A percentile compares a stretch with the other conserved stretches of the same genome.
Conservation (phyloP, 257 asterid genomes). For the Nicotiana attenuata region DNA sequence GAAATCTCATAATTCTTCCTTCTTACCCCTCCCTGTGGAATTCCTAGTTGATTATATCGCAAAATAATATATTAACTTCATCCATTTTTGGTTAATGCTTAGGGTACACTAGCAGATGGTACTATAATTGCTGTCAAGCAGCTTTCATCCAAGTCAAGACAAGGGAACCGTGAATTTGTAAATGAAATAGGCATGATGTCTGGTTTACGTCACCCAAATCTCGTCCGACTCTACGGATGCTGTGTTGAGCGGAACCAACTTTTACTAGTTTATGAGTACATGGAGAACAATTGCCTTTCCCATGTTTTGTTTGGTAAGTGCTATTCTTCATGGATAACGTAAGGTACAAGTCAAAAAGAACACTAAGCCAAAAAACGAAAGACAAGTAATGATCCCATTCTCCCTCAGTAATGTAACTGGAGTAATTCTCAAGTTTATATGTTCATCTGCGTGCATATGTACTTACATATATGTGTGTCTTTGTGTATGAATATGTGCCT, state of each 20-base stretch:
- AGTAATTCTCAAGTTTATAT: background rate
- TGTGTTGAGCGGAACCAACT: slow-evolving; percentile 61
- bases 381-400: background rate
- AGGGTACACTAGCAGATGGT: slow-evolving; percentile 58
- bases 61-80: background rate
- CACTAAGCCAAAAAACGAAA: background rate
- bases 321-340: background rate
- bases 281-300: slow-evolving; percentile 63
- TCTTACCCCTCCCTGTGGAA: background rate
- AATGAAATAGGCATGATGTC: slow-evolving; percentile 62
- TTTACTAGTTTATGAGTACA: slow-evolving; percentile 57
- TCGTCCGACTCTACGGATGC: slow-evolving; percentile 60
- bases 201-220: slow-evolving; percentile 60
- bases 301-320: slow-evolving; percentile 48
- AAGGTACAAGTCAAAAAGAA: background rate
- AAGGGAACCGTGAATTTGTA: slow-evolving; percentile 65
- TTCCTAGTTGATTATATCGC: background rate
- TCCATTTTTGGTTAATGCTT: background rate
- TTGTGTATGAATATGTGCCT: background rate
- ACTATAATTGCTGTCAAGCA: slow-evolving; percentile 56
- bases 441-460: background rate
- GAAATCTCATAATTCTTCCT: background rate
- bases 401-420: background rate
- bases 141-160: slow-evolving; percentile 56
- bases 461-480: background rate